Evolutionary conservation across 192 early-diverging fungal genomes (phyloP).

Genomic region (Chytriomyces sp.): DNA sequence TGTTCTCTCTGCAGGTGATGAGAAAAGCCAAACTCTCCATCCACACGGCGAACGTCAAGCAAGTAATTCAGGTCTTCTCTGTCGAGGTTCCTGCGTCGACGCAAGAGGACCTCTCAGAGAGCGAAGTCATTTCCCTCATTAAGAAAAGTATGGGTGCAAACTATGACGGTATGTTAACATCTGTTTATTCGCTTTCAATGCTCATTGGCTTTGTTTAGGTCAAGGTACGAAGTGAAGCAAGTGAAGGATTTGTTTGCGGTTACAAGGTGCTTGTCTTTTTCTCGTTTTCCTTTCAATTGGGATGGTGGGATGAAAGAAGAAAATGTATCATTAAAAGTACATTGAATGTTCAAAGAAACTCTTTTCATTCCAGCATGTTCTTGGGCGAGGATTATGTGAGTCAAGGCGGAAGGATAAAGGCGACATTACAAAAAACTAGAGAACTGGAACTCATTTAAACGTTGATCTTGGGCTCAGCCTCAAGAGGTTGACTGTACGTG

Average conservation of each 20-base stretch:
- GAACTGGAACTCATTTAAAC: not conserved
- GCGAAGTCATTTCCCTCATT: constrained; percentile 62
- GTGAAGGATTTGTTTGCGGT: too few relatives aligned
- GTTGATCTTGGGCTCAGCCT: constrained; percentile 20
- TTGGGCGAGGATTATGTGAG: not conserved
- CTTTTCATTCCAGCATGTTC: not conserved
- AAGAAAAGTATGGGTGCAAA: constrained; percentile 62
- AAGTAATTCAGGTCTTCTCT: constrained; percentile 65
- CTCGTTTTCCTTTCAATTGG: not conserved
- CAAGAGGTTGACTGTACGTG: constrained; percentile 18
- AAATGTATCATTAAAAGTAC: too few relatives aligned
- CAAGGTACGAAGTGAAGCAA: too few relatives aligned
- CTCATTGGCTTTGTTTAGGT: too few relatives aligned
- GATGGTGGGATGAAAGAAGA: too few relatives aligned
- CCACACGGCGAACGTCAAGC: constrained; percentile 80
- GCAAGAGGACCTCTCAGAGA: constrained; percentile 64
- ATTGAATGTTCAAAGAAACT: too few relatives aligned
- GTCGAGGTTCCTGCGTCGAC: constrained; percentile 70
- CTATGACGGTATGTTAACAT: constrained; percentile 36
- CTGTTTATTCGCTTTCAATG: not conserved
- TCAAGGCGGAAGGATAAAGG: not conserved
- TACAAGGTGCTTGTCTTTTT: not conserved
- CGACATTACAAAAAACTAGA: not conserved
- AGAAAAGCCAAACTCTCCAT: constrained; percentile 76
- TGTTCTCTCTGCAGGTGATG: too few relatives aligned